These are phyloP conservation scores for Suillus spraguei DNA, from an alignment of 768 basidiomycete species.

Conservation along the genomic window DNA sequence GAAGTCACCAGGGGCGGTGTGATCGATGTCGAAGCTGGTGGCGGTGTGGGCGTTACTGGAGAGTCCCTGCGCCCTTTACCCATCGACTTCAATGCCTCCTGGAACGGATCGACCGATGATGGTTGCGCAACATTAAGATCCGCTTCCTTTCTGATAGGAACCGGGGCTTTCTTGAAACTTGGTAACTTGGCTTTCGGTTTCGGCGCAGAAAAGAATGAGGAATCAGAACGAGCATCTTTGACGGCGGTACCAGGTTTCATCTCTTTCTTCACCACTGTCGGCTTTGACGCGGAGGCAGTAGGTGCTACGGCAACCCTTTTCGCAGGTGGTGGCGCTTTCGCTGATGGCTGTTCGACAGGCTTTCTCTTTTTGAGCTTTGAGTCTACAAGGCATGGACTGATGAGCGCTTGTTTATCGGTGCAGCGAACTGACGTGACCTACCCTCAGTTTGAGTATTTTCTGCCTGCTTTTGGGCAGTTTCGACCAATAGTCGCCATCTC, in stretches of 20 bases:
- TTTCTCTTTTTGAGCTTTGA: slow-evolving; percentile 76
- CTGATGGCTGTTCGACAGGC: slow-evolving; percentile 49
- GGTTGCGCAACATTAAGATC: slow-evolving; percentile 71
- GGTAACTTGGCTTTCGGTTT: slow-evolving; percentile 85
- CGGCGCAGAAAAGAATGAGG: slow-evolving; percentile 86
- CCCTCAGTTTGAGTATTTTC: slow-evolving; percentile 59
- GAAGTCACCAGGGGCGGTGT: slow-evolving; percentile 40
- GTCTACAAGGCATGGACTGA: slow-evolving; percentile 39
- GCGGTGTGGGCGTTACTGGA: slow-evolving; percentile 62
- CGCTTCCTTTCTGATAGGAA: slow-evolving; percentile 50
- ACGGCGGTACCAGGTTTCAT: slow-evolving; percentile 39
- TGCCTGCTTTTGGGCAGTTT: slow-evolving; percentile 47
- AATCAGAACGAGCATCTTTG: slow-evolving; percentile 84
- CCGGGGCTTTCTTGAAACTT: slow-evolving; percentile 80
- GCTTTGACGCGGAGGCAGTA: slow-evolving; percentile 24
- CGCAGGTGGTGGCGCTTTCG: slow-evolving; percentile 52
- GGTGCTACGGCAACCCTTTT: slow-evolving; percentile 64
- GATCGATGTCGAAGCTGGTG: slow-evolving; percentile 35
- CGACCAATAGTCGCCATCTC: slow-evolving; percentile 74
- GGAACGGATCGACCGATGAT: slow-evolving; percentile 77
- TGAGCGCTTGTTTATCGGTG: slow-evolving; percentile 27
- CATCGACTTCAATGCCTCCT: slow-evolving; percentile 81
- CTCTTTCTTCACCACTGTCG: slow-evolving; percentile 61
- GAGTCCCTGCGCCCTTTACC: slow-evolving; percentile 62
- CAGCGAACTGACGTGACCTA: slow-evolving; percentile 62